These are phyloP conservation scores for Poa annua DNA, from an alignment of 176 grass and related monocot genomes.

Conservation along the genomic window DNA sequence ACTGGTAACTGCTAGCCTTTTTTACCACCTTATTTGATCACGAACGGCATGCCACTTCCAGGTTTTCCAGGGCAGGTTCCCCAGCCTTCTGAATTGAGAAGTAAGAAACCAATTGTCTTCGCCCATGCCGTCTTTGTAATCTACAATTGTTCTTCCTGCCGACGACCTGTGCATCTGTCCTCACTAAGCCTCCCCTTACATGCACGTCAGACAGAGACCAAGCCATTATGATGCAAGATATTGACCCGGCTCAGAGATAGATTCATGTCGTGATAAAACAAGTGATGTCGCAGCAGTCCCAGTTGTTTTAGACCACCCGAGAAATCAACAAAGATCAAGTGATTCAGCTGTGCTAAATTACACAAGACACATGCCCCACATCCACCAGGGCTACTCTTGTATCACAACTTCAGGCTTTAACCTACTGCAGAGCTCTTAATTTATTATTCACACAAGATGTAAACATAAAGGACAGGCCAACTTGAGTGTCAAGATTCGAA, in stretches of 20 bases:
- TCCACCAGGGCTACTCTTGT: constrained; percentile 21
- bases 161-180: constrained; percentile 4
- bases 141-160: constrained; percentile 31
- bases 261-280: constrained; percentile 30
- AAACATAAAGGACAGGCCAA: constrained; percentile 31
- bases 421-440: constrained; percentile 21
- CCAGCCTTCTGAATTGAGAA: constrained; percentile 22
- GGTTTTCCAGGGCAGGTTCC: neutral
- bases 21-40: neutral
- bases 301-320: constrained; percentile 31
- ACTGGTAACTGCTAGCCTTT: neutral
- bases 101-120: constrained; percentile 7
- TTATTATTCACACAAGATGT: constrained; percentile 20
- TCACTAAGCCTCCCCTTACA: neutral
- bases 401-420: constrained; percentile 31
- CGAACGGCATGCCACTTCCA: neutral
- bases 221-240: constrained; percentile 27
- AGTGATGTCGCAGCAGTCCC: constrained; percentile 24
- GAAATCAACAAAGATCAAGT: neutral
- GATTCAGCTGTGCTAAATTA: constrained; percentile 23
- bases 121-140: constrained; percentile 27
- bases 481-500: neutral
- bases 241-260: constrained; percentile 37
- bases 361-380: constrained; percentile 37
- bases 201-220: constrained; percentile 25